phyloP scores from a whole-genome alignment of 805 yeast genomes.

The Pichia ethanolica region DNA sequence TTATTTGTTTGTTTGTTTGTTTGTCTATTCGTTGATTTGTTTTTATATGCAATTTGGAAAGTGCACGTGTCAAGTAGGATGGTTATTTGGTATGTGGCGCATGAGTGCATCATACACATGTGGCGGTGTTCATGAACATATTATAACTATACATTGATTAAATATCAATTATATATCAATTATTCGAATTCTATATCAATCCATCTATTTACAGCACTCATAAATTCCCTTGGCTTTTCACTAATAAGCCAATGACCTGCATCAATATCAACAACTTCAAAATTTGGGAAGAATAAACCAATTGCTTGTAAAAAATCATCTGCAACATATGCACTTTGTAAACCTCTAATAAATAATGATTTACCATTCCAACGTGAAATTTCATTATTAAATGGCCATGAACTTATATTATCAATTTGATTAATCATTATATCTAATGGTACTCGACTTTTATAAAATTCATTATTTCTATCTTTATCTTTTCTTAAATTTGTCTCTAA shows the following conservation, averaged over 20 bases:
- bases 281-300: slow-evolving; percentile 71
- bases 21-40: no score
- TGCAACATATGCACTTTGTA: slow-evolving; percentile 66
- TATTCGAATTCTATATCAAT: not conserved
- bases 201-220: slow-evolving; percentile 38
- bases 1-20: no score
- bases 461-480: slow-evolving; percentile 26
- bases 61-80: no score
- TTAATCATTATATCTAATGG: slow-evolving; percentile 68
- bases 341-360: slow-evolving; percentile 71
- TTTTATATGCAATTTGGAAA: no score
- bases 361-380: slow-evolving; percentile 60
- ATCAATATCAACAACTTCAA: slow-evolving; percentile 65
- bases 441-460: slow-evolving; percentile 41
- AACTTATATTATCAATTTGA: slow-evolving; percentile 58
- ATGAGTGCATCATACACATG: no score
- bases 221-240: slow-evolving; percentile 76
- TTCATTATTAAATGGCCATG: slow-evolving; percentile 65
- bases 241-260: slow-evolving; percentile 92
- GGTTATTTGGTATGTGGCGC: no score
- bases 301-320: slow-evolving; percentile 73
- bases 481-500: slow-evolving; percentile 60
- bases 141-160: no score
- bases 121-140: no score
- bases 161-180: not conserved